Evolutionary conservation across 2,329 filamentous ascomycete species (phyloP).

Genomic region (Fusarium austroafricanum): DNA sequence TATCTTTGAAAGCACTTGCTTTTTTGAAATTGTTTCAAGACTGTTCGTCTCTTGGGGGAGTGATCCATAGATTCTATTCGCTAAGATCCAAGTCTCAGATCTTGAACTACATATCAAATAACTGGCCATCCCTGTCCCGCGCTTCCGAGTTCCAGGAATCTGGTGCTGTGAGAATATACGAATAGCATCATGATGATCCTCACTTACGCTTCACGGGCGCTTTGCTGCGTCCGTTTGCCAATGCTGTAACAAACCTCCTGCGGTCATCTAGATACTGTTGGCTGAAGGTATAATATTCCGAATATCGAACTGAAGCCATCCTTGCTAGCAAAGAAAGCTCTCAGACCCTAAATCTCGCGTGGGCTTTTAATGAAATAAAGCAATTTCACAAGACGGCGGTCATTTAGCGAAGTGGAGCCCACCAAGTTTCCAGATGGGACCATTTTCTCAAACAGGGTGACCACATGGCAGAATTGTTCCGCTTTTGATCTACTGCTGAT

Average conservation of each 20-base stretch:
- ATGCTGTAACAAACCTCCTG: not conserved
- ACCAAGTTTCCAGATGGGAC: slow-evolving; percentile 13
- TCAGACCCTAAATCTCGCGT: slow-evolving; percentile 35
- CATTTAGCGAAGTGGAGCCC: slow-evolving; percentile 25
- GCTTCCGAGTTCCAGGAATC: slow-evolving; percentile 9
- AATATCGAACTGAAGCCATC: slow-evolving; percentile 5
- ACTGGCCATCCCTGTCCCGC: slow-evolving; percentile 16
- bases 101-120: not conserved
- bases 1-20: not conserved
- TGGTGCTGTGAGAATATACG: not conserved
- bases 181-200: slow-evolving; percentile 16
- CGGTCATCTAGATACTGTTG: not conserved
- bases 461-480: slow-evolving; percentile 43
- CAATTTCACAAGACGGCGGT: slow-evolving; percentile 37
- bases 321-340: slow-evolving; percentile 26
- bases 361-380: slow-evolving; percentile 42
- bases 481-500: slow-evolving; percentile 27
- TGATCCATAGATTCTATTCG: slow-evolving; percentile 1
- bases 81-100: slow-evolving; percentile 30
- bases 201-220: slow-evolving; percentile 18
- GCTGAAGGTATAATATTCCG: not conserved
- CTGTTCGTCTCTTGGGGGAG: not conserved
- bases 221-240: slow-evolving; percentile 9
- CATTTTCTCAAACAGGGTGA: slow-evolving; percentile 28
- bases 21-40: not conserved